Conservation (phyloP, 140 eudicot genomes). For the Anethum foeniculum region DNA sequence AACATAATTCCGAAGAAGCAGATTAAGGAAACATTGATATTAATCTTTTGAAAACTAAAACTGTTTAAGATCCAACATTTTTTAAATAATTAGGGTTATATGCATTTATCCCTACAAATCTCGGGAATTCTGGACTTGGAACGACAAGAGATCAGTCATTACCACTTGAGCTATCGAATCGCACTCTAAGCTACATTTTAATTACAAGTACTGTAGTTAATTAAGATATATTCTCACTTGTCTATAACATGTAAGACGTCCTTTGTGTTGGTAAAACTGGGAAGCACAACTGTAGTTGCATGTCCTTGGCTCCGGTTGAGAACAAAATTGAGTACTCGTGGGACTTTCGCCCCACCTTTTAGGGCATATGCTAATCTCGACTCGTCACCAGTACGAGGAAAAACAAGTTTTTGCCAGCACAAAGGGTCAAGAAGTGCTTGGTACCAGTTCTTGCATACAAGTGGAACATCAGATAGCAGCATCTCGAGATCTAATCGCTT, state of each 20-base stretch:
- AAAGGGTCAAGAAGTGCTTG: neutral
- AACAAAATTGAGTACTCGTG: neutral
- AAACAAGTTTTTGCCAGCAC: conserved; percentile 12
- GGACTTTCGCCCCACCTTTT: neutral
- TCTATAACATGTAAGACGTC: neutral
- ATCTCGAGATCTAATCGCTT: conserved; percentile 1
- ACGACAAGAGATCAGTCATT: no score
- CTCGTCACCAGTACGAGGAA: neutral
- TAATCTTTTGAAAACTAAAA: no score
- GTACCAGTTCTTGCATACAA: conserved; percentile 13
- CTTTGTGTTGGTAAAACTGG: no score
- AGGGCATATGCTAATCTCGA: neutral
- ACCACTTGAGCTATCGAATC: no score
- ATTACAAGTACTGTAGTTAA: neutral
- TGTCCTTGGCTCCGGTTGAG: neutral
- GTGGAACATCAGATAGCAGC: neutral
- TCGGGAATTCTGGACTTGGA: no score
- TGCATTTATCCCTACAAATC: no score
- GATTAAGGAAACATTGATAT: no score
- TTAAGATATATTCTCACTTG: neutral
- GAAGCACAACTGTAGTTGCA: neutral
- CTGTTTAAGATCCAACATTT: no score
- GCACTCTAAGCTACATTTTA: no score
- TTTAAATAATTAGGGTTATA: no score
- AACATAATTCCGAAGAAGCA: neutral